Evolutionary conservation across 1,284 basidiomycete genomes (phyloP).

Genomic region (Irpex sp.): DNA sequence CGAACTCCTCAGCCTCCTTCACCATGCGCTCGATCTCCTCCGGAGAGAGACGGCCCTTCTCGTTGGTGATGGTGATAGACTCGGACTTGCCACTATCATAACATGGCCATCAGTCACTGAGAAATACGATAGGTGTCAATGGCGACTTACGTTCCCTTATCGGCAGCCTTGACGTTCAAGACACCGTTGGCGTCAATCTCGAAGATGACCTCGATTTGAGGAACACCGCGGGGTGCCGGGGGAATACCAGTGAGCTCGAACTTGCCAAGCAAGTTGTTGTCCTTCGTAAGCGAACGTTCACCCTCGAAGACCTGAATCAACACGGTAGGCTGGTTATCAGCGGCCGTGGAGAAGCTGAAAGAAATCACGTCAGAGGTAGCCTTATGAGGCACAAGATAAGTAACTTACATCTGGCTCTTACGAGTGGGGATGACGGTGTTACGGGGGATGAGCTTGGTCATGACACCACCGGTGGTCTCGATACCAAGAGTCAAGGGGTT

Average conservation of each 20-base stretch:
- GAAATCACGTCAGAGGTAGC: neutral
- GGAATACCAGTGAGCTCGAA: conserved; percentile 94
- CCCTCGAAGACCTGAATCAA: conserved; percentile 93
- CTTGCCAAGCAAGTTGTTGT: conserved; percentile 97
- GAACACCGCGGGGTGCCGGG: conserved; percentile 92
- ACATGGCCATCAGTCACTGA: conserved; percentile 9
- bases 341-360: conserved; percentile 82
- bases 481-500: conserved; percentile 95
- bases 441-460: conserved; percentile 94
- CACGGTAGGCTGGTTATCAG: conserved; percentile 92
- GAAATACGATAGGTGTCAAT: neutral
- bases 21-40: conserved; percentile 95
- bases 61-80: conserved; percentile 86
- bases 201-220: conserved; percentile 93
- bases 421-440: conserved; percentile 98
- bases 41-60: conserved; percentile 79
- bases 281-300: conserved; percentile 93
- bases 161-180: conserved; percentile 83
- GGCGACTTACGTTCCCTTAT: conserved; percentile 82
- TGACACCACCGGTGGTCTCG: conserved; percentile 97
- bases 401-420: conserved; percentile 85
- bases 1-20: conserved; percentile 88
- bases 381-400: neutral
- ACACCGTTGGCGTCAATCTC: conserved; percentile 93
- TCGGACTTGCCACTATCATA: conserved; percentile 73